These are phyloP conservation scores for Citrullus mucosospermus DNA, from an alignment of 306 rosid species.

Conservation along the genomic window DNA sequence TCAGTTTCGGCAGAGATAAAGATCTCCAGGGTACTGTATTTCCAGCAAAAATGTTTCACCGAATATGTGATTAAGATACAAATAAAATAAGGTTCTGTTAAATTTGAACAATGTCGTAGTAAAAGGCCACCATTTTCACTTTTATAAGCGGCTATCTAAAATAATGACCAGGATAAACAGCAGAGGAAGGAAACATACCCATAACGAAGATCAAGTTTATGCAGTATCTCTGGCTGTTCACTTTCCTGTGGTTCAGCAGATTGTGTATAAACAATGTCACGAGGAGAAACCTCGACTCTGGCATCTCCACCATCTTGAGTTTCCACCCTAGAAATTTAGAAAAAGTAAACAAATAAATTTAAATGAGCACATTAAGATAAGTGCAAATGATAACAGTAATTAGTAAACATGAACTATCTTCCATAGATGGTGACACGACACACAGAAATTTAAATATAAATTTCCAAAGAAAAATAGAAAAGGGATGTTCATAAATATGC, in stretches of 20 bases:
- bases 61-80: neutral
- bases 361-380: neutral
- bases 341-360: conserved; percentile 5
- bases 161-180: neutral
- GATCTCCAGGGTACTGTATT: neutral
- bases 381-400: neutral
- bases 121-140: neutral
- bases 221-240: conserved; percentile 52
- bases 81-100: neutral
- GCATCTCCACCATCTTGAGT: conserved; percentile 98
- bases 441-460: neutral
- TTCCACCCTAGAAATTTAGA: conserved; percentile 67
- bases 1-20: neutral
- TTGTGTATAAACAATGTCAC: conserved; percentile 80
- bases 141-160: neutral
- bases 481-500: neutral
- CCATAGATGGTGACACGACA: neutral
- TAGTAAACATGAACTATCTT: neutral
- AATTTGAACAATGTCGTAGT: neutral
- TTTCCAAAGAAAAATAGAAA: neutral
- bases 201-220: conserved; percentile 92
- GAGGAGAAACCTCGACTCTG: conserved; percentile 84
- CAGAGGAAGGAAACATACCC: conserved; percentile 40
- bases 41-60: neutral
- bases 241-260: conserved; percentile 66